Evolutionary conservation across 2,329 filamentous ascomycete genomes (phyloP), one percentile per base, ranked within the genome.

Genomic region (Fusarium pseudonygamai): DNA sequence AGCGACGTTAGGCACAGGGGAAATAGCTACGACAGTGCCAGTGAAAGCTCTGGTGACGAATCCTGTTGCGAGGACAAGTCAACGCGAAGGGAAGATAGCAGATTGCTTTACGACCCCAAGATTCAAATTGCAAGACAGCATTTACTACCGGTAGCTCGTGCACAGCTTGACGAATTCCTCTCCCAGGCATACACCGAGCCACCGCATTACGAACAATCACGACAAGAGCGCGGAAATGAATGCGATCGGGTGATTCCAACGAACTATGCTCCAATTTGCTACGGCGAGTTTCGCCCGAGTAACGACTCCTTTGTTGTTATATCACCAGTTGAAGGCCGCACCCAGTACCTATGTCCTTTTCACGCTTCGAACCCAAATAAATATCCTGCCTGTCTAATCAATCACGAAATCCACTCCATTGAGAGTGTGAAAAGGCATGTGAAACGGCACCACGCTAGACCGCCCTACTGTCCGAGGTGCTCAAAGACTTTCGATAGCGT

Each of bases 41-140:
- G 16, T 22, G 56, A 50, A 13, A 39, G 24, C 10, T 50, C 56
- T 4, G 22, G 36, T 0, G 43, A 50, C 0, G 56, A 50, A 22
- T 39, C 34, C 1, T 50, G 42, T 16, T 59, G 43, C 18, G 56
- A 39, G 2, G 11, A 2, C 9, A 11, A 11, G 15, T 16, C 10
- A 0, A 14, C 8, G 20, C 1, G 1, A 11, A 20, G 13, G 5
- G 12, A 4, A 5, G 0, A 50, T 11, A n/a, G 1, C 1, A 4
- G 5, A 15, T n/a, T 24, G 14, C 32, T 39, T 1, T 3, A 7
- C 1, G 15, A 59, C n/a, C 30, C 15, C 0, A 8, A n/a, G 0
- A 7, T 26, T 2, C 42, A 26, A 16, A 10, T 50, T 22, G 26
- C 22, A 4, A 30, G 22, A 12, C 26, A 59, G 5, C 3, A 24